phyloP scores from a whole-genome alignment of 345 rosid species.

The Hibiscus trionum region DNA sequence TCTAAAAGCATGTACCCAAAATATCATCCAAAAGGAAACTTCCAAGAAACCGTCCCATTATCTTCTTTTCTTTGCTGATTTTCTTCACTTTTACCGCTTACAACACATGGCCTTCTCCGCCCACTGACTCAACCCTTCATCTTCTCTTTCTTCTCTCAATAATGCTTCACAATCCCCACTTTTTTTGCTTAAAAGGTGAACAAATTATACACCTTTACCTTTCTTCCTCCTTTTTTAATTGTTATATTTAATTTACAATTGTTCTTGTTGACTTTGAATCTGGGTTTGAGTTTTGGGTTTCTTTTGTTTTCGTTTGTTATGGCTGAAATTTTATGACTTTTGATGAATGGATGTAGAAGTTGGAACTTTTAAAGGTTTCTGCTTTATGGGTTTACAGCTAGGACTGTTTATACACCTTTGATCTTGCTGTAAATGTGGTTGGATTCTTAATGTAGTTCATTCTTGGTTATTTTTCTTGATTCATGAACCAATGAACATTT shows the following conservation, averaged over 20 bases:
- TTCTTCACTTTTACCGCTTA: not conserved
- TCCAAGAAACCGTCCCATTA: constrained; percentile 16
- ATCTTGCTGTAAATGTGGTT: not conserved
- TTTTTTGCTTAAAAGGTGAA: not conserved
- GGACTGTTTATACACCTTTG: not conserved
- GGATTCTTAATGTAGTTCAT: not conserved
- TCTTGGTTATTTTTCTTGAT: too few species aligned
- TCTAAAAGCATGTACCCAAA: not conserved
- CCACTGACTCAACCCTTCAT: not conserved
- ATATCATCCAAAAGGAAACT: constrained; percentile 14
- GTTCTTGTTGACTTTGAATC: not conserved
- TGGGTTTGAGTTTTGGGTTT: not conserved
- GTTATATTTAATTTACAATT: not conserved
- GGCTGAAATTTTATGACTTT: not conserved
- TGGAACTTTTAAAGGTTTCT: not conserved
- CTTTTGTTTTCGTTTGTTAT: not conserved
- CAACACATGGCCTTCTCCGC: not conserved
- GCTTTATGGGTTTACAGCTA: not conserved
- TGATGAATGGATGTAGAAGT: not conserved
- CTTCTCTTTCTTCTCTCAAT: not conserved
- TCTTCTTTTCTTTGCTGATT: not conserved
- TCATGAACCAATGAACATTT: too few species aligned
- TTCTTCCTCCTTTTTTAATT: not conserved
- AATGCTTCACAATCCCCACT: not conserved
- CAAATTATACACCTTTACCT: not conserved